A percentile compares a stretch with the other conserved stretches of the same genome.
Conservation (phyloP, 208 protist species). For the Trypanosoma platydactyli region DNA sequence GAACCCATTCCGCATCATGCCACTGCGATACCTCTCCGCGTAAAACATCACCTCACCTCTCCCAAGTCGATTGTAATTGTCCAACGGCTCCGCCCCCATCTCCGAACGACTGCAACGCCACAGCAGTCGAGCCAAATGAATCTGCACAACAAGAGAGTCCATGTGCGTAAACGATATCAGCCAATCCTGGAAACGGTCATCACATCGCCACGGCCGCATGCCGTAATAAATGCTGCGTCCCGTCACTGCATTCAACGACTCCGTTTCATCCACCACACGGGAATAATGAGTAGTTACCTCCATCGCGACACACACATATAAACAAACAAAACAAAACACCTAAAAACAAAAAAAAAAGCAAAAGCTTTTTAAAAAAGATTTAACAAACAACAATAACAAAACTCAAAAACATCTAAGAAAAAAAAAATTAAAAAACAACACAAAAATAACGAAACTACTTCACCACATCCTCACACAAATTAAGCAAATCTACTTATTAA, state of each 20-base stretch:
- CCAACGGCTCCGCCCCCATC: slow-evolving; percentile 53
- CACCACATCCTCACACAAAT: too few species aligned
- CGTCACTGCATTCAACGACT: slow-evolving; percentile 74
- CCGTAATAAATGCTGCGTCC: slow-evolving; percentile 84
- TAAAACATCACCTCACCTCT: slow-evolving; percentile 81
- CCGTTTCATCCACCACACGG: slow-evolving; percentile 54
- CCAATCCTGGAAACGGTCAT: slow-evolving; percentile 84
- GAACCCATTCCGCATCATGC: slow-evolving; percentile 70
- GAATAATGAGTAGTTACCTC: slow-evolving; percentile 62
- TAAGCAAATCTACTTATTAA: too few species aligned
- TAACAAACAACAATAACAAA: slow-evolving; percentile 20
- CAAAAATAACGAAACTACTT: too few species aligned
- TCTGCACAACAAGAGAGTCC: slow-evolving; percentile 47
- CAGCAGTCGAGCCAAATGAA: slow-evolving; percentile 34
- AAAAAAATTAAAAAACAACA: slow-evolving; percentile 15
- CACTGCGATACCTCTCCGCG: slow-evolving; percentile 69
- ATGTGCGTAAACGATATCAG: slow-evolving; percentile 58
- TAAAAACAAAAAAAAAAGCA: slow-evolving; percentile 8
- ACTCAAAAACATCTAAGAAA: slow-evolving; percentile 7
- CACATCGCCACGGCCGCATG: slow-evolving; percentile 78
- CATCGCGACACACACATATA: slow-evolving; percentile 36
- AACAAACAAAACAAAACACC: slow-evolving; percentile 9
- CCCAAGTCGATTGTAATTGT: slow-evolving; percentile 59
- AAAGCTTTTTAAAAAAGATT: slow-evolving; percentile 6
- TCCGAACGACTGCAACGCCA: slow-evolving; percentile 57